Base-by-base conservation (phyloP, 495 filamentous ascomycete genomes). In the Friedmanniomyces simplex region DNA sequence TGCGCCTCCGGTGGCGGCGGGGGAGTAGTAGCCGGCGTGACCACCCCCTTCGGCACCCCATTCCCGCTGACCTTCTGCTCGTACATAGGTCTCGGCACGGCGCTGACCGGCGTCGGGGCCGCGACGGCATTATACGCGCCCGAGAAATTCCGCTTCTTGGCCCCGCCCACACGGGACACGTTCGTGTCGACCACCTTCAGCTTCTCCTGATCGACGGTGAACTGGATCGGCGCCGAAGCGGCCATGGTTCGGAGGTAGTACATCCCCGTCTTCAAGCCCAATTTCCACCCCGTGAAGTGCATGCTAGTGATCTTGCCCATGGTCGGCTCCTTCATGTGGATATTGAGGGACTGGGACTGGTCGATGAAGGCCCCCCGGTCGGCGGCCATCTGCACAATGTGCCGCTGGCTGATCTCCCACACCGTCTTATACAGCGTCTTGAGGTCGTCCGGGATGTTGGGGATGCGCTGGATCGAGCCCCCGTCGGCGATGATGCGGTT, bases 271-370 rank as follows among this genome's bases (percentile, higher is more conserved):
- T 98, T 98, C 58, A 98, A 81, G 66, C 93, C 93, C 66, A 95
- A 82, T 77, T 96, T 98, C 93, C 93, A 98, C 62, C 93, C 93
- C 37, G 94, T 84, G 69, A 98, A 98, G 77, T 98, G 93, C 93
- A 98, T 98, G 69, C 84, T 89, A 55, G 93, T 98, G 70, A 98
- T 89, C 82, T 98, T 98, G 73, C 93, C 93, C 89, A 96, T 97
- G 39, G 90, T 96, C 30, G 93, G 93, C 64, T 98, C 91, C 74
- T 91, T 95, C 80, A 98, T 86, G 76, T 98, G 93, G 63, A 98
- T 98, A 78, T 98, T 98, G 64, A 98, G 82, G 16, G 91, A 96
- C 73, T 98, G 93, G 30, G 89, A 95, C 77, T 98, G 93, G 67
- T 98, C 93, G 69, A 98, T 96, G 76, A 87, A 98, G 34, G 93